phyloP scores from a whole-genome alignment of 164 flowering plant species.

The Warburgia ugandensis region DNA sequence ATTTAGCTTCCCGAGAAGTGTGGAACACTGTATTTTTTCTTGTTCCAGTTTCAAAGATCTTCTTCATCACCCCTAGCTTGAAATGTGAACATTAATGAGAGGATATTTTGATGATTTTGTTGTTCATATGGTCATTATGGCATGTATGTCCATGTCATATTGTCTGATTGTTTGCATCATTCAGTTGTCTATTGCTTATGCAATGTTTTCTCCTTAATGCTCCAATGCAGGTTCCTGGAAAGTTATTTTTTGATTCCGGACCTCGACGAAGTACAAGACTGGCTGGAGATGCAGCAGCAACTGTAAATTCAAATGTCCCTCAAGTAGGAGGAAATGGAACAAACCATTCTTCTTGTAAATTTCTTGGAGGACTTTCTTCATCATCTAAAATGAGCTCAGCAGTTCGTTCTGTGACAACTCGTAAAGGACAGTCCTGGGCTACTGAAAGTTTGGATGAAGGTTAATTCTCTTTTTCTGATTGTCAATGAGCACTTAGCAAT shows the following conservation, averaged over 20 bases:
- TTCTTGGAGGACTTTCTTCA: conserved; percentile 37
- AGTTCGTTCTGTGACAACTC: conserved; percentile 59
- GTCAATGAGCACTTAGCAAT: not conserved
- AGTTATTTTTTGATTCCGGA: conserved; percentile 88
- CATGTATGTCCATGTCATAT: not conserved
- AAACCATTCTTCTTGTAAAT: conserved; percentile 47
- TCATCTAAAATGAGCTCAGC: conserved; percentile 56
- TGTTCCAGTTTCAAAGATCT: not conserved
- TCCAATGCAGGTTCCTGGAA: conserved; percentile 65
- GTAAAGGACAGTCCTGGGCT: conserved; percentile 65
- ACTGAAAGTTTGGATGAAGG: conserved; percentile 85
- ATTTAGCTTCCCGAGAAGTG: conserved; percentile 1
- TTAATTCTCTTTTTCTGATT: conserved; percentile 12
- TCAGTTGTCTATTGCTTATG: not conserved
- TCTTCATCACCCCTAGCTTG: not conserved
- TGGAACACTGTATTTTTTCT: not conserved
- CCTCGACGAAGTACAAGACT: conserved; percentile 90
- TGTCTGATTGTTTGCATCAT: not conserved
- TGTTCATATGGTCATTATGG: not conserved
- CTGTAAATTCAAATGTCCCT: conserved; percentile 32
- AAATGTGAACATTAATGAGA: not conserved
- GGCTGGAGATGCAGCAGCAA: conserved; percentile 53
- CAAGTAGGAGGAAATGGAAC: conserved; percentile 60
- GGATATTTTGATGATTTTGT: not conserved
- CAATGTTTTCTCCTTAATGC: not conserved